Evolutionary conservation across 2,329 filamentous ascomycete genomes (phyloP), one percentile per base, ranked within the genome.

Genomic region (Pyrenochaeta sp.): DNA sequence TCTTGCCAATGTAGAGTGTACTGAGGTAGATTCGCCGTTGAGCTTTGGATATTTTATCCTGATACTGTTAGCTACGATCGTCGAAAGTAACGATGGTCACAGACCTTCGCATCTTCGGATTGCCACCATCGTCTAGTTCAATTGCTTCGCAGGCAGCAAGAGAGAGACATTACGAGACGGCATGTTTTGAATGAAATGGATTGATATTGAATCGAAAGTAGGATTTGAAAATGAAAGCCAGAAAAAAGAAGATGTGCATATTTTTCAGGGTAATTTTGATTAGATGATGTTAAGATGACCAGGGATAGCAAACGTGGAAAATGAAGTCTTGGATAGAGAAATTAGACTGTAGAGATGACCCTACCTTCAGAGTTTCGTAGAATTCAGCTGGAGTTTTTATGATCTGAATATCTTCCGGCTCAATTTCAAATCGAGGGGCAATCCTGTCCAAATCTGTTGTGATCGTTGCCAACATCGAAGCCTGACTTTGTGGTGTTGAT

Each of bases 1-100:
- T 88, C 71, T 93, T 96, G 52, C 94, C 94, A 67, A 99, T 94
- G 69, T 99, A 99, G 38, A 99, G 76, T 0, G 94, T 99, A n/a
- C 92, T 96, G 35, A 99, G 77, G 68, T 95, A 99, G 55, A 99
- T 87, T 47, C 89, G 83, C 38, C 76, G 80, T 69, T 90, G 84
- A 7, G 94, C 94, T 51, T 81, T 82, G 38, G 82, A 82, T 65
- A 99, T 96, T 74, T 92, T 96, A 52, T 81, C 38, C 66, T 69
- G 37, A 8, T 6, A 6, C 6, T 20, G 44, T 68, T 48, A 63
- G 56, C 34, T 15, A 6, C 14, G 10, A 11, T n/a, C n/a, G n/a
- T n/a, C n/a, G n/a, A n/a, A n/a, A n/a, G n/a, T n/a, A n/a, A n/a
- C n/a, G n/a, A n/a, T n/a, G n/a, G n/a, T n/a, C n/a, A n/a, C n/a